phyloP scores from a whole-genome alignment of 2,329 filamentous ascomycete genomes.

The Blastomyces percursus region DNA sequence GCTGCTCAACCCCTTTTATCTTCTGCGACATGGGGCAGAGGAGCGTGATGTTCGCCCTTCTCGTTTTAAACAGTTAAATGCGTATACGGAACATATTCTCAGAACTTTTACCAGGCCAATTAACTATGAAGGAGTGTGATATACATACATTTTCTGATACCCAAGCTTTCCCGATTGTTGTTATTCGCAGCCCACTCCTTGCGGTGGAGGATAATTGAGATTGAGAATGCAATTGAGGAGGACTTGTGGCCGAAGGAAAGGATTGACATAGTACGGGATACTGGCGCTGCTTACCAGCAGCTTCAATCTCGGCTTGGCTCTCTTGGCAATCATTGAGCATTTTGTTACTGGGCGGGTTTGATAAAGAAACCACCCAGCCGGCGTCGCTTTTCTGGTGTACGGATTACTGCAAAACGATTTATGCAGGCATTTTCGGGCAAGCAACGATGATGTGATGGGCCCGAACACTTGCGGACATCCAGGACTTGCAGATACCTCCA shows the following conservation, averaged over 20 bases:
- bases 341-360: not conserved
- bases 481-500: not conserved
- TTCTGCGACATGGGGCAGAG: not conserved
- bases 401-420: not conserved
- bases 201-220: not conserved
- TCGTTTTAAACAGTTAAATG: not conserved
- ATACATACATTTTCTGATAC: not conserved
- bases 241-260: too few relatives aligned
- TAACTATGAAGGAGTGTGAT: not conserved
- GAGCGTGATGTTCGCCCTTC: not conserved
- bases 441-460: not conserved
- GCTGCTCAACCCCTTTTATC: not conserved
- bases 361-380: not conserved
- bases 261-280: too few relatives aligned
- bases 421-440: not conserved
- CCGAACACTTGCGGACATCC: not conserved
- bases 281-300: not conserved
- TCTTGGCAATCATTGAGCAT: not conserved
- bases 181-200: not conserved
- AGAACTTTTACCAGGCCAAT: not conserved
- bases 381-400: not conserved
- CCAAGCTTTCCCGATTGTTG: not conserved
- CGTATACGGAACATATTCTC: not conserved
- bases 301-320: not conserved
- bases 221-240: not conserved